Evolutionary conservation across 2,329 filamentous ascomycete species (phyloP).

Genomic region (Cladosporium sp.): DNA sequence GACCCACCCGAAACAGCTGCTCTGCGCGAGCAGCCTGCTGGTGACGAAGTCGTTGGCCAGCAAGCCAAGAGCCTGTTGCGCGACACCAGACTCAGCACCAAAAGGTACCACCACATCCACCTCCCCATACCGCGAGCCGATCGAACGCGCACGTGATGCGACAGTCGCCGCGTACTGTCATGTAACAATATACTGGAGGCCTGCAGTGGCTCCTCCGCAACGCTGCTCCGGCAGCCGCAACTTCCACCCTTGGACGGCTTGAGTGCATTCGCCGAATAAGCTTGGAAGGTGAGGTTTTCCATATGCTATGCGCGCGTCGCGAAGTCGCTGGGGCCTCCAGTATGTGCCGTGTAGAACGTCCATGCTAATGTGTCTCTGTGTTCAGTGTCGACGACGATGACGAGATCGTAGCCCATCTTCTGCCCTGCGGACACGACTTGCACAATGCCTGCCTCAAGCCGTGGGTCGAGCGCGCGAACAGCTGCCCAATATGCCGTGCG

Average conservation of each 20-base stretch:
- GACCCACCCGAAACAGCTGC: constrained; percentile 33
- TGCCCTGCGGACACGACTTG: constrained; percentile 83
- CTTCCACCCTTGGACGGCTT: constrained; percentile 38
- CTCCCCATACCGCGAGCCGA: constrained; percentile 10
- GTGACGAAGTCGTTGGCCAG: constrained; percentile 17
- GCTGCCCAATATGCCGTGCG: constrained; percentile 92
- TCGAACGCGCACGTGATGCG: constrained; percentile 16
- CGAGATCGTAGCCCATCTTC: constrained; percentile 56
- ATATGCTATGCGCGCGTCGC: constrained; percentile 23
- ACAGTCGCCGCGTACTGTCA: constrained; percentile 18
- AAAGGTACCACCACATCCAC: constrained; percentile 30
- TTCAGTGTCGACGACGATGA: constrained; percentile 38
- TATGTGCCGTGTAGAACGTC: constrained; percentile 16
- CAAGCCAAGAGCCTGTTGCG: constrained; percentile 21
- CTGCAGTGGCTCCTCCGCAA: constrained; percentile 12
- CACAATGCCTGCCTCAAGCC: constrained; percentile 89
- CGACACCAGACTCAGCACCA: constrained; percentile 20
- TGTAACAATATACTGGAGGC: constrained; percentile 25
- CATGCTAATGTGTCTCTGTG: constrained; percentile 22
- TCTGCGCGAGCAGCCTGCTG: constrained; percentile 19
- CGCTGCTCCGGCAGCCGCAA: constrained; percentile 17
- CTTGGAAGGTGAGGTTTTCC: constrained; percentile 36
- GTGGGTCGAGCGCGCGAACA: constrained; percentile 96
- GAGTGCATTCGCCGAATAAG: constrained; percentile 37
- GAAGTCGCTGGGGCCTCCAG: constrained; percentile 29